Base-by-base conservation (phyloP, 202 grass and related monocot genomes). In the Schoenoplectus tabernaemontani region DNA sequence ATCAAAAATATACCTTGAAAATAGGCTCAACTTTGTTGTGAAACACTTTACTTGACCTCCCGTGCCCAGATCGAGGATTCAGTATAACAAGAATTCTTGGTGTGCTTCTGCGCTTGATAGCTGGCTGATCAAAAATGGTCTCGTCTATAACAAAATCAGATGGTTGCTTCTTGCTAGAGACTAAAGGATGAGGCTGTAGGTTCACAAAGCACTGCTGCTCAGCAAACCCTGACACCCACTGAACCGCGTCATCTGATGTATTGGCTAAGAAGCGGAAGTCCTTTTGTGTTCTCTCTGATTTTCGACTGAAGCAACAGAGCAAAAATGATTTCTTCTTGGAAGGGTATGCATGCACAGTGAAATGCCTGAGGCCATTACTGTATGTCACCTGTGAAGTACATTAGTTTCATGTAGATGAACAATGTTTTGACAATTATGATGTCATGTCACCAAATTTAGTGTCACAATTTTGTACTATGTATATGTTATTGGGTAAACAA, bases 61-160 rank as follows among this genome's bases (percentile, higher is more conserved):
- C 96, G 79, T 95, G 96, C 46, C 96, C 96, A 81, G 91, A 98
- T 54, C 88, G 91, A 86, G 96, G 96, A 82, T 98, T 98, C 82
- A 98, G 57, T 89, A 98, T 95, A 39, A 98, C 91, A 90, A 98
- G 91, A 76, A 95, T 87, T 71, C 86, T 90, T 6, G 74, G 89
- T 22, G 84, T 83, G 78, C 88, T 86, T 90, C 85, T 95, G 85
- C 83, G 87, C 86, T 92, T 98, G 80, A 98, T 95, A 15, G 83
- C 83, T 71, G 89, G 86, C 67, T 90, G 75, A 83, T 95, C 86
- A 75, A 92, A 92, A 69, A 89, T 81, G 82, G 81, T 81, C 39
- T 88, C 89, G 74, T 78, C 82, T 70, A 85, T 24, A 26, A 87
- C 56, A 62, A 72, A 68, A 33, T 92, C 89, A 77, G 78, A 77